Base-by-base conservation (phyloP, 257 asterid species). In the Solanum piurae region DNA sequence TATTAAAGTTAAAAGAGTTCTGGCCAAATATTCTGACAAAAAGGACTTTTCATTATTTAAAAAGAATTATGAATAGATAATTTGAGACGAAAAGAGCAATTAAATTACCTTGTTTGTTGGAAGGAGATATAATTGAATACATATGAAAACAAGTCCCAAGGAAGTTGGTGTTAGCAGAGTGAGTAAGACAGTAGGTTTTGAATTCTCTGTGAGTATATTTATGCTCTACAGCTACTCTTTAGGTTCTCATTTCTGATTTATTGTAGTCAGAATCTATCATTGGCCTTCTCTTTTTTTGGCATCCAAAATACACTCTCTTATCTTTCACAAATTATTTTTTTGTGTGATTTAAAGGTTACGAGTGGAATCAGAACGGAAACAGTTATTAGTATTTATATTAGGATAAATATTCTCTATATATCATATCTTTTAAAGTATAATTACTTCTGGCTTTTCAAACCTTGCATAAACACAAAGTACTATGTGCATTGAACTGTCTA, bases 351-450 rank as follows among this genome's bases (percentile, higher is more conserved):
- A 58, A 20, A 58, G 68, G 25, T 58, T 58, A 21, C n/a, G 0
- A 58, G 0, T 58, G 2, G 4, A 58, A 6, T 8, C 5, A 58
- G 4, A 8, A 8, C 0, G 2, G 0, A 49, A 2, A 13, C 6
- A 21, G 2, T 20, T 58, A 21, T 21, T 58, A 52, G 0, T 58
- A 21, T 21, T 21, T 58, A 21, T 58, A 7, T 21, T 58, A 55
- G 1, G 3, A 7, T 55, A 21, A 60, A 60, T 9, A 7, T 9
- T 52, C 3, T 52, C 5, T 21, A 0, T 8, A 21, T 9, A n/a
- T n/a, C 5, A 55, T 11, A 49, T 16, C 21, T 14, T 49, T 49
- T 20, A 7, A 18, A 7, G 62, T 55, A 18, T 6, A 55, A 55
- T 40, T 40, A 40, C 46, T 40, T 40, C 10, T 4, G 4, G 3